Base-by-base conservation (phyloP, 768 basidiomycete species). In the Leccinum disarticulatum region DNA sequence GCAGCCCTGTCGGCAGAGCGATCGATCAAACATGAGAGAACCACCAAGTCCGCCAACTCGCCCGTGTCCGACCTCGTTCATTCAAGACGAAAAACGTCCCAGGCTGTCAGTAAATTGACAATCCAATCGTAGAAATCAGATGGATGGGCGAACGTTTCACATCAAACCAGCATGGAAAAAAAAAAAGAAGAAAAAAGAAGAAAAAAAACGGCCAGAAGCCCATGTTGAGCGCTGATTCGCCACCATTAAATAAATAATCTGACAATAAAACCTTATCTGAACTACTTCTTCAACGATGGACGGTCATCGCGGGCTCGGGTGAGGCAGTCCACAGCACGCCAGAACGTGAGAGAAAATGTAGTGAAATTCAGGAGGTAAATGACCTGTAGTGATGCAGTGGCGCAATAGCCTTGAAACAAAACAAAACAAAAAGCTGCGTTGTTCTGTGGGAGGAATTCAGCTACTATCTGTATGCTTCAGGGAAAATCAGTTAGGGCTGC, bases 211-310 rank as follows among this genome's bases (percentile, higher is more conserved):
- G 56, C 55, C 27, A 51, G 57, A 56, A 50, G 60, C 58, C 59
- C 59, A 58, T 59, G 68, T 54, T 66, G 60, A 68, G 58, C 31
- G n/a, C 35, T 62, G 62, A 19, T 66, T 52, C 58, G 49, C 55
- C 25, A 50, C 49, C 52, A 66, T 58, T 50, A 54, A 65, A 67
- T 50, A 55, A 65, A 67, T 51, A 57, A 67, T 56, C 22, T 35
- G 47, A 46, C 28, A 60, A 61, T 67, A 60, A 65, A 66, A 60
- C 65, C 63, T 67, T 65, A 63, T 65, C 55, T 61, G 61, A 62
- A 48, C 11, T 48, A 46, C 46, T 58, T 49, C 58, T 50, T 61
- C 59, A 38, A 59, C 35, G 54, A 27, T 15, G 46, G 56, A 52
- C 43, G 56, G 58, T 41, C 65, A 61, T 58, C 66, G 57, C 64